A percentile compares a stretch with the other conserved stretches of the same genome.
Conservation (phyloP, 2,329 filamentous ascomycete species). For the Penicillium nordicum region DNA sequence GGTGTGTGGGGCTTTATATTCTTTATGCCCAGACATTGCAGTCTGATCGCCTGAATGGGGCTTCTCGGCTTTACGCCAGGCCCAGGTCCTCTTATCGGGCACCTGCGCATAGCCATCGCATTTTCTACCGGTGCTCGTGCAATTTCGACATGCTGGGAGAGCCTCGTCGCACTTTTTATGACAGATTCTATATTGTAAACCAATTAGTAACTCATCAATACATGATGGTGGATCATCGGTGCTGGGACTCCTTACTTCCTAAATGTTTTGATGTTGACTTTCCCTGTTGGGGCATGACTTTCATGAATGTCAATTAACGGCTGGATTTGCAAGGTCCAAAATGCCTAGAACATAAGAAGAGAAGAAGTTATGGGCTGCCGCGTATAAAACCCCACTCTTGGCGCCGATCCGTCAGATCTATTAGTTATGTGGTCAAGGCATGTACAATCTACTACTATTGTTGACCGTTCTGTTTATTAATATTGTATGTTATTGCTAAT, state of each 20-base stretch:
- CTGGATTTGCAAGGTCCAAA: not conserved
- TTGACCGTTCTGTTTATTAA: not conserved
- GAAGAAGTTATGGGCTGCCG: not conserved
- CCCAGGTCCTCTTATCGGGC: not conserved
- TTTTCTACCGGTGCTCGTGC: not conserved
- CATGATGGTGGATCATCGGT: not conserved
- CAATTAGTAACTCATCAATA: not conserved
- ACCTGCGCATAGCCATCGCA: not conserved
- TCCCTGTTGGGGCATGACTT: not conserved
- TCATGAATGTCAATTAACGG: too few relatives aligned
- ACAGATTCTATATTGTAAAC: not conserved
- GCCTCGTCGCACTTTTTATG: slow-evolving; percentile 4
- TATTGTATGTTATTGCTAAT: not conserved
- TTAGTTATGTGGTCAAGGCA: not conserved
- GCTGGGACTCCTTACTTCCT: not conserved
- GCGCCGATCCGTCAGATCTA: not conserved
- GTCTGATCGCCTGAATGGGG: not conserved
- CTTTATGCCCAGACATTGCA: not conserved
- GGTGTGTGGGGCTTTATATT: not conserved
- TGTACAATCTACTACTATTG: not conserved
- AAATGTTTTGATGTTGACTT: not conserved
- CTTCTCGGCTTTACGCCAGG: not conserved
- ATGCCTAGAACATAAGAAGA: not conserved
- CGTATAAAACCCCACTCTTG: slow-evolving; percentile 5
- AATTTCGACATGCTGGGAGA: not conserved